Percentiles rank a stretch among this genome's conserved stretches.
Evolutionary conservation across 2,329 filamentous ascomycete genomes (phyloP).

Genomic region (Aureobasidium sp.): DNA sequence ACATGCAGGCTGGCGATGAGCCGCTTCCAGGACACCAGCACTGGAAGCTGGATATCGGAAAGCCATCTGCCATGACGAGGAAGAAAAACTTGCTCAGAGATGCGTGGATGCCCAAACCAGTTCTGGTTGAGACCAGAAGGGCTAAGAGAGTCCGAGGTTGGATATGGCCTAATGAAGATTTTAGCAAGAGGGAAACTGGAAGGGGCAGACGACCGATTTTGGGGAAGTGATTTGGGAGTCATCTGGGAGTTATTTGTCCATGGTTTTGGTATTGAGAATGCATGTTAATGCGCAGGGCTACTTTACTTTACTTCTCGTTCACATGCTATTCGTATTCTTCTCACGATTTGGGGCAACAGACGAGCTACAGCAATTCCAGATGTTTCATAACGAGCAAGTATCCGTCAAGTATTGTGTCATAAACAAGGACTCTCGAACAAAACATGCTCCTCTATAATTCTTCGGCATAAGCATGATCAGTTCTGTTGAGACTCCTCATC

Average conservation of each 20-base stretch:
- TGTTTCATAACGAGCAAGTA: too few relatives aligned
- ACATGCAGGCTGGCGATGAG: constrained; percentile 61
- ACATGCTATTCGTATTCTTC: too few relatives aligned
- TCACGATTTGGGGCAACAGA: too few relatives aligned
- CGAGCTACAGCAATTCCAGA: too few relatives aligned
- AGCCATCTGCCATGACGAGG: constrained; percentile 59
- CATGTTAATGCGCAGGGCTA: background rate
- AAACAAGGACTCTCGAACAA: too few relatives aligned
- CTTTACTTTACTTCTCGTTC: too few relatives aligned
- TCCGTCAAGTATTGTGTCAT: too few relatives aligned
- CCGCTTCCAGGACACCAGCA: constrained; percentile 50
- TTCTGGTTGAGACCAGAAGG: constrained; percentile 29
- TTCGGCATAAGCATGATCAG: too few relatives aligned
- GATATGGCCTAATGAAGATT: background rate
- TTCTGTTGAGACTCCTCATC: background rate
- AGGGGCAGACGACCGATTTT: background rate
- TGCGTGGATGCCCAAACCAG: constrained; percentile 67
- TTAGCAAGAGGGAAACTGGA: background rate
- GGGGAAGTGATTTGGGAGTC: background rate
- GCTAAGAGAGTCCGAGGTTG: background rate
- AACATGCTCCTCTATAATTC: too few relatives aligned
- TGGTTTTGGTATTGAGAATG: background rate
- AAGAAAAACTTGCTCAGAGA: constrained; percentile 65
- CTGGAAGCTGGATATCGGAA: constrained; percentile 47
- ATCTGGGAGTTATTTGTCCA: background rate